Percentiles rank a stretch among this genome's conserved stretches.
phyloP scores from a whole-genome alignment of 768 basidiomycete genomes.

The Russula sp. region DNA sequence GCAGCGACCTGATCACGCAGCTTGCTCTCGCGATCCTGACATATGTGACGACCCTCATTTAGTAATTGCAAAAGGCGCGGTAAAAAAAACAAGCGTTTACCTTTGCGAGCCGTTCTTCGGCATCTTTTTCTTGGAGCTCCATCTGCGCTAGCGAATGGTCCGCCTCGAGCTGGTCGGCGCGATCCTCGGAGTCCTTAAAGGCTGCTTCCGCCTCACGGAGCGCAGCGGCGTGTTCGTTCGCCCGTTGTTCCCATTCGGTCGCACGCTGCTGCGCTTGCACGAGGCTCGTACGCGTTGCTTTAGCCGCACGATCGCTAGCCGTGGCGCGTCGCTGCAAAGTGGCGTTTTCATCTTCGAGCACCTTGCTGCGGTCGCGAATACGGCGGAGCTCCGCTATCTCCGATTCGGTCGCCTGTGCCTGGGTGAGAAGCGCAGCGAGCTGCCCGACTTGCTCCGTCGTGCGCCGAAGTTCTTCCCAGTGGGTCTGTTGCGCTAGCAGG shows the following conservation, averaged over 20 bases:
- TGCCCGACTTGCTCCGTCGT: slow-evolving; percentile 68
- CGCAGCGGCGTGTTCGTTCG: slow-evolving; percentile 62
- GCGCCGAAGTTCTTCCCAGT: slow-evolving; percentile 72
- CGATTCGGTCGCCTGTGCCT: slow-evolving; percentile 60
- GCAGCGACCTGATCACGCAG: slow-evolving; percentile 58
- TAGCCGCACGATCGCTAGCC: slow-evolving; percentile 56
- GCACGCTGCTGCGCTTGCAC: slow-evolving; percentile 71
- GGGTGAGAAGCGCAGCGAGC: slow-evolving; percentile 43
- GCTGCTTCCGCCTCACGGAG: slow-evolving; percentile 54
- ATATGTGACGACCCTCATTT: slow-evolving; percentile 2
- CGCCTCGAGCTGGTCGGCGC: slow-evolving; percentile 57
- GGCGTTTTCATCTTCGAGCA: slow-evolving; percentile 61
- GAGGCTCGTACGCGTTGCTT: slow-evolving; percentile 55
- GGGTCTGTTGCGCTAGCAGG: slow-evolving; percentile 55
- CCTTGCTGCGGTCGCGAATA: slow-evolving; percentile 48
- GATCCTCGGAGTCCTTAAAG: slow-evolving; percentile 63
- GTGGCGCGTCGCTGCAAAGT: slow-evolving; percentile 59
- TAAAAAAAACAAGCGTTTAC: slow-evolving; percentile 34
- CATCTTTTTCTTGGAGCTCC: slow-evolving; percentile 73
- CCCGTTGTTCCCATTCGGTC: slow-evolving; percentile 74
- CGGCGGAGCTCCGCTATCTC: slow-evolving; percentile 68
- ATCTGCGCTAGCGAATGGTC: slow-evolving; percentile 62
- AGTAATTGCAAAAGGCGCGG: background rate
- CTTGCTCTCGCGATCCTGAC: slow-evolving; percentile 65
- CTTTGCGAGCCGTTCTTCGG: slow-evolving; percentile 59